Evolutionary conservation across 2,329 filamentous ascomycete species (phyloP).

Genomic region (Pseudocercospora pini-densiflorae): DNA sequence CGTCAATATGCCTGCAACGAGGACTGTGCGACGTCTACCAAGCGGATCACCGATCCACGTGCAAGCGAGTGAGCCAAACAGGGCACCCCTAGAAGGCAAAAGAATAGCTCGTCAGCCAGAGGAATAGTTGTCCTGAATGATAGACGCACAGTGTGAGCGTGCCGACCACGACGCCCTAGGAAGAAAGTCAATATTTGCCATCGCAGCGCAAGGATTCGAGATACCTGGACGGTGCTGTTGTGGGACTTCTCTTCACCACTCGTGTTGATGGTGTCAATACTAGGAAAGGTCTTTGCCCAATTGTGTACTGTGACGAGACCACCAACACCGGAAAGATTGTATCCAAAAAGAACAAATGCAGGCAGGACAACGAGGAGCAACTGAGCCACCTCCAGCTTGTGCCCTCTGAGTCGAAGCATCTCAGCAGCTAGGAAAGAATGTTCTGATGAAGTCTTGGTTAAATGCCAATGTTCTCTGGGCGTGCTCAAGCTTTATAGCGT

Average conservation of each 20-base stretch:
- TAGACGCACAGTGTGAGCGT: conserved; percentile 45
- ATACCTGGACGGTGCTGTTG: conserved; percentile 49
- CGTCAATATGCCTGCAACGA: conserved; percentile 45
- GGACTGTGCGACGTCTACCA: conserved; percentile 51
- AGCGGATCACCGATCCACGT: conserved; percentile 51
- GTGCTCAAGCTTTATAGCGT: not conserved
- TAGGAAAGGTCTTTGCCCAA: conserved; percentile 52
- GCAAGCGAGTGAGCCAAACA: conserved; percentile 52
- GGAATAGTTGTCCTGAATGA: too few species aligned
- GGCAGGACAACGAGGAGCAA: conserved; percentile 45
- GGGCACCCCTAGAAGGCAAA: conserved; percentile 40
- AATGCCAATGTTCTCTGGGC: too few species aligned
- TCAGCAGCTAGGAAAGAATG: not conserved
- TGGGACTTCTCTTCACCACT: conserved; percentile 47
- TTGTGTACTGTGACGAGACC: conserved; percentile 47
- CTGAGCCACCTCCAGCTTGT: conserved; percentile 31
- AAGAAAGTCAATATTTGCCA: not conserved
- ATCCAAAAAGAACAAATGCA: conserved; percentile 55
- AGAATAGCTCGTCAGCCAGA: too few species aligned
- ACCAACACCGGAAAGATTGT: conserved; percentile 56
- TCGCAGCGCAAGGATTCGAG: not conserved
- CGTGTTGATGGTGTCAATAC: conserved; percentile 50
- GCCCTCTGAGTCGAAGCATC: conserved; percentile 25
- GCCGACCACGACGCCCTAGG: conserved; percentile 45
- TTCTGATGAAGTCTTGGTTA: not conserved